Evolutionary conservation across 331 rosid genomes (phyloP).

Genomic region (Dryas integrifolia): DNA sequence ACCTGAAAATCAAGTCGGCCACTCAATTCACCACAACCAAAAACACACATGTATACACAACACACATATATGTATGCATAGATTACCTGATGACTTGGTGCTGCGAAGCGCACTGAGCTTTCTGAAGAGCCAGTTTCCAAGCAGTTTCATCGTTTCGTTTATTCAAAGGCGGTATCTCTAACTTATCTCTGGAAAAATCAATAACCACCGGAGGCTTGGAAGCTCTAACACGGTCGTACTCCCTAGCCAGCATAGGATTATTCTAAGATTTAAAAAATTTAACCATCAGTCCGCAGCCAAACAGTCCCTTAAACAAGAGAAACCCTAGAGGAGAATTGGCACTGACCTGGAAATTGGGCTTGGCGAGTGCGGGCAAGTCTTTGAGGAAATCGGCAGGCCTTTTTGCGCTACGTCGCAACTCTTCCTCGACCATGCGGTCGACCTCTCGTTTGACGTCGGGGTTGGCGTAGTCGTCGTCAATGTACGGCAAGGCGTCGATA

Average conservation of each 20-base stretch:
- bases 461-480: constrained; percentile 80
- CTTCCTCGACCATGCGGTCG: constrained; percentile 84
- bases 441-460: constrained; percentile 76
- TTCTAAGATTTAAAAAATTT: constrained; percentile 36
- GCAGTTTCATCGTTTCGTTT: constrained; percentile 82
- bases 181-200: constrained; percentile 65
- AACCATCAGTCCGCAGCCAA: constrained; percentile 8
- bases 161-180: constrained; percentile 53
- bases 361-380: constrained; percentile 78
- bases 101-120: constrained; percentile 70
- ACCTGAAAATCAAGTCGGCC: constrained; percentile 43
- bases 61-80: not conserved
- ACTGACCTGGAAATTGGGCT: constrained; percentile 58
- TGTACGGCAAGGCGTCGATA: constrained; percentile 91
- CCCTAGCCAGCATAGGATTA: constrained; percentile 87
- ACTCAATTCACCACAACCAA: constrained; percentile 22
- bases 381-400: constrained; percentile 90
- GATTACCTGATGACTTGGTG: constrained; percentile 73
- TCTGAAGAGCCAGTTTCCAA: constrained; percentile 78
- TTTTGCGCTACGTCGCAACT: constrained; percentile 87
- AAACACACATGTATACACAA: not conserved
- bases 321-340: not conserved
- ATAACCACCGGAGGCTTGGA: constrained; percentile 80
- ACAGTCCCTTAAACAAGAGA: not conserved
- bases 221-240: constrained; percentile 89